A percentile compares a stretch with the other conserved stretches of the same genome.
These are phyloP conservation scores for Sporothrix inflata DNA, from an alignment of 2,329 filamentous ascomycete genomes.

Conservation along the genomic window DNA sequence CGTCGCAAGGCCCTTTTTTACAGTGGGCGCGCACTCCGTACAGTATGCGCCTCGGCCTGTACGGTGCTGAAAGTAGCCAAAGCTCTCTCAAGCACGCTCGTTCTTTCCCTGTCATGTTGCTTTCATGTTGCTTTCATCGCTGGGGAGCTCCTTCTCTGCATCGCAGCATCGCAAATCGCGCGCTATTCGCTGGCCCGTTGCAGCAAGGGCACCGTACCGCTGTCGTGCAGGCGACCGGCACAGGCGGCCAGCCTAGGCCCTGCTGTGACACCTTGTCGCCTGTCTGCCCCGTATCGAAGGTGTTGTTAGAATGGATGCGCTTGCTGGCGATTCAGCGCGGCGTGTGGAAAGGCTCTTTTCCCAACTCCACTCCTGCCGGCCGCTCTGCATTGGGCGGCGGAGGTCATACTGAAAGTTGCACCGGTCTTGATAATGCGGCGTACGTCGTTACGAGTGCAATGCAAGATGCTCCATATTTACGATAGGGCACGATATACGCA, in stretches of 20 bases:
- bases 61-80: slow-evolving; percentile 23
- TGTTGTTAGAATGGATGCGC: background rate
- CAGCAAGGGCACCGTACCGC: background rate
- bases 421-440: slow-evolving; percentile 5
- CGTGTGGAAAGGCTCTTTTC: background rate
- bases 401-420: slow-evolving; percentile 9
- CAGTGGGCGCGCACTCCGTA: slow-evolving; percentile 8
- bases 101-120: slow-evolving; percentile 11
- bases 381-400: background rate
- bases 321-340: background rate
- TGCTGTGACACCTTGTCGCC: background rate
- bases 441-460: background rate
- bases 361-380: background rate
- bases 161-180: background rate
- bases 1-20: background rate
- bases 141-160: background rate
- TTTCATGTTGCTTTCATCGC: background rate
- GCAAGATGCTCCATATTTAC: background rate
- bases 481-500: background rate
- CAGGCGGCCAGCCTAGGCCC: background rate
- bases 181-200: background rate
- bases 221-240: slow-evolving; percentile 21
- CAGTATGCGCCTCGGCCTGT: slow-evolving; percentile 23
- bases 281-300: background rate
- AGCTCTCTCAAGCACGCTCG: background rate